Base-by-base conservation (phyloP, 345 rosid species). In the Lepidium sativum region DNA sequence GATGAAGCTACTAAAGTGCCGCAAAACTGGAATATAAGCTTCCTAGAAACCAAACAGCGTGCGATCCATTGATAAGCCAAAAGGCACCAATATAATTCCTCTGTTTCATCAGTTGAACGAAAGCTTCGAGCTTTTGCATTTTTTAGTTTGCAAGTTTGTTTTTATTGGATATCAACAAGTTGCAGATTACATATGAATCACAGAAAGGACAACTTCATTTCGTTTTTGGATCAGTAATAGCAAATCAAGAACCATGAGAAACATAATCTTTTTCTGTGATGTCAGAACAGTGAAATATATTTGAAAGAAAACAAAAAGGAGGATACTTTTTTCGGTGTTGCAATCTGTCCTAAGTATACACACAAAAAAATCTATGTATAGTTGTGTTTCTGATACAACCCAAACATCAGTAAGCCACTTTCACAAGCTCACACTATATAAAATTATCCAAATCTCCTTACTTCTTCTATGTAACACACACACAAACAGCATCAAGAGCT, bases 311-410 rank as follows among this genome's bases (percentile, higher is more conserved):
- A 35, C 62, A 23, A 43, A 43, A 16, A 43, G 27, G 63, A 43
- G 27, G 17, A 33, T 25, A 16, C 39, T 18, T 54, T 62, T 38
- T 25, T 37, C 1, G 25, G 44, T 63, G 67, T 41, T 60, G 47
- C 68, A 43, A 70, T 43, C 74, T 44, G 49, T 44, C 41, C 73
- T 60, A 62, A 35, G 63, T 70, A 70, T 70, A 54, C 56, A 70
- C 69, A 70, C 15, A 38, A 20, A 51, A 57, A 60, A 70, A 45
- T 38, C 69, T 70, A 62, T 71, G 70, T 71, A 56, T 71, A 64
- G 53, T 54, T 54, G 51, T 47, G 72, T 57, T 48, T 57, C 41
- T 60, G 74, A 52, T 60, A 33, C 54, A 43, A 18, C 39, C 32
- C 23, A 43, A 62, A 54, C 27, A 45, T 45, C 43, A 63, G 69